These are phyloP conservation scores for Aspergillus glaucus DNA, from an alignment of 2,329 filamentous ascomycete species.

Conservation along the genomic window DNA sequence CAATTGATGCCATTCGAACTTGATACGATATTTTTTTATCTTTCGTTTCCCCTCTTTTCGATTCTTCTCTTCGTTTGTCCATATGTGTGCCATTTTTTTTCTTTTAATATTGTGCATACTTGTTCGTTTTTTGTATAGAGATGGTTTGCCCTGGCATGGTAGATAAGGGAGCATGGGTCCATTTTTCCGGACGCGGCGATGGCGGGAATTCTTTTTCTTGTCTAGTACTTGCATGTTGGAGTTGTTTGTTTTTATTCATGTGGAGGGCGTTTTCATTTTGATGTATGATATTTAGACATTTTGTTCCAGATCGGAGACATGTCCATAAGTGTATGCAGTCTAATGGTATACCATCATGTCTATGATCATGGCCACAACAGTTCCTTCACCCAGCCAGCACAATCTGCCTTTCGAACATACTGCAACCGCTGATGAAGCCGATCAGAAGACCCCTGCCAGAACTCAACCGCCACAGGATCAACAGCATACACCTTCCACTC, in stretches of 20 bases:
- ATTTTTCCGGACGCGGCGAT: neutral
- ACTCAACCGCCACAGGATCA: slow-evolving; percentile 7
- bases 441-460: slow-evolving; percentile 11
- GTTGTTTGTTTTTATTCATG: too few species aligned
- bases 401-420: slow-evolving; percentile 5
- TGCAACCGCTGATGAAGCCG: slow-evolving; percentile 10
- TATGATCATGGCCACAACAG: too few species aligned
- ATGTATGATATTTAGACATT: too few species aligned
- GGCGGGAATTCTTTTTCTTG: neutral
- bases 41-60: slow-evolving; percentile 4
- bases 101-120: slow-evolving; percentile 17
- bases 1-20: slow-evolving; percentile 38
- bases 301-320: too few species aligned
- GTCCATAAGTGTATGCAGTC: too few species aligned
- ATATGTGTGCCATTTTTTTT: neutral
- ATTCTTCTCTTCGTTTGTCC: slow-evolving; percentile 7
- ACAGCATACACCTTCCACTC: slow-evolving; percentile 13
- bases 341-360: too few species aligned
- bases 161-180: slow-evolving; percentile 16
- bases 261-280: too few species aligned
- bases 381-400: too few species aligned
- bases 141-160: slow-evolving; percentile 12
- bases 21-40: slow-evolving; percentile 7
- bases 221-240: neutral
- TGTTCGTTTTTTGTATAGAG: slow-evolving; percentile 8